phyloP scores from a whole-genome alignment of 1,139 yeast species.

The Yamadazyma blattariae region DNA sequence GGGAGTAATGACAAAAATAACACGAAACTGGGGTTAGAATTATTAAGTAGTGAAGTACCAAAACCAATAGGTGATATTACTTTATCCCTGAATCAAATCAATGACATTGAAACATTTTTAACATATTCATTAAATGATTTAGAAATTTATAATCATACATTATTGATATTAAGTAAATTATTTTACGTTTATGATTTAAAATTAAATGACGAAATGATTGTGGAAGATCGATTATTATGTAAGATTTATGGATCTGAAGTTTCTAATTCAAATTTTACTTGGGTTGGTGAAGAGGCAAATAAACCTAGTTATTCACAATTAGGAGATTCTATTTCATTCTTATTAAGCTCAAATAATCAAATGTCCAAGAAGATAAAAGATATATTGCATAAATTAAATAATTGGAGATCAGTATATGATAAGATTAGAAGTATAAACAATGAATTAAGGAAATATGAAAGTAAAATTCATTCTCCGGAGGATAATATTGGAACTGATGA shows the following conservation, averaged over 20 bases:
- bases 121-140: constrained; percentile 53
- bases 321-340: constrained; percentile 24
- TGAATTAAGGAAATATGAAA: constrained; percentile 29
- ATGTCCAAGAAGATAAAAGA: constrained; percentile 38
- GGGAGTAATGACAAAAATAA: constrained; percentile 40
- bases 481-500: background rate
- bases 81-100: constrained; percentile 24
- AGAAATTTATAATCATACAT: constrained; percentile 23
- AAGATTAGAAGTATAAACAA: constrained; percentile 26
- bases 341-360: constrained; percentile 31
- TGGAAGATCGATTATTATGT: constrained; percentile 18
- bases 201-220: constrained; percentile 35
- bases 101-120: constrained; percentile 57
- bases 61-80: constrained; percentile 23
- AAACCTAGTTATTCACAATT: constrained; percentile 14
- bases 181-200: constrained; percentile 44
- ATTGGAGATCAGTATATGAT: constrained; percentile 50
- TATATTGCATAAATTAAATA: constrained; percentile 36
- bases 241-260: constrained; percentile 14
- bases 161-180: constrained; percentile 42
- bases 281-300: constrained; percentile 11
- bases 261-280: constrained; percentile 8
- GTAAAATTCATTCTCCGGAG: constrained; percentile 14
- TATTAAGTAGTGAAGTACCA: constrained; percentile 14
- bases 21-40: constrained; percentile 19